These are phyloP conservation scores for Echinosophora koreensis DNA, from an alignment of 306 rosid species.

Conservation along the genomic window DNA sequence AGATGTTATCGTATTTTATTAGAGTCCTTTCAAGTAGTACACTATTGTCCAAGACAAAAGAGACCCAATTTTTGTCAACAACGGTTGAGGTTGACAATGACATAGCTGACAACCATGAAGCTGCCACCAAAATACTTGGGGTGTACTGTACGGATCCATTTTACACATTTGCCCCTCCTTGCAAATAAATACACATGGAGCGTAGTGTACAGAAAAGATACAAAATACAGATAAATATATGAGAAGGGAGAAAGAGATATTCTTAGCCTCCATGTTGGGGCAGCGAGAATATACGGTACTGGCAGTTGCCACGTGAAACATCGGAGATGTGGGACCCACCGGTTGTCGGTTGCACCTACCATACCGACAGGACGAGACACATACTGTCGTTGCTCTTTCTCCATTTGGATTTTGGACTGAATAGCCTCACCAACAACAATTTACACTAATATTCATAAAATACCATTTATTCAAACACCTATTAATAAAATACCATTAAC, in stretches of 20 bases:
- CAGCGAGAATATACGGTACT: background rate
- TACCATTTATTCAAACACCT: too few relatives aligned
- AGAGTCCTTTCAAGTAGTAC: background rate
- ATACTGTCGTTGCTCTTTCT: background rate
- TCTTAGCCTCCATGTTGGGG: background rate
- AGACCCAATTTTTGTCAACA: background rate
- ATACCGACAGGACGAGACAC: background rate
- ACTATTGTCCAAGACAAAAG: background rate
- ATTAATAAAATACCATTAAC: background rate
- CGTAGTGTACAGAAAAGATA: too few relatives aligned
- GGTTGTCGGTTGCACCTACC: background rate
- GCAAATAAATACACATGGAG: background rate
- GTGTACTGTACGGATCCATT: constrained; percentile 9
- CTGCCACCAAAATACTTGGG: background rate
- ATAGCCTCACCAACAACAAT: background rate
- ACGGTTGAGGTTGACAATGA: background rate
- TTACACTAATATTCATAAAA: too few relatives aligned
- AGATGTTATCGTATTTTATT: background rate
- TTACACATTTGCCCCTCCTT: constrained; percentile 23
- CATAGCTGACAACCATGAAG: background rate
- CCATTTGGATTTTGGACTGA: background rate
- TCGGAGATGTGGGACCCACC: background rate
- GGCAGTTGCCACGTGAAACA: background rate
- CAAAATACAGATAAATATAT: background rate
- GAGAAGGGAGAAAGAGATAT: background rate